A percentile compares a stretch with the other conserved stretches of the same genome.
phyloP scores from a whole-genome alignment of 2,329 filamentous ascomycete genomes.

The Arachnomyces sp. region DNA sequence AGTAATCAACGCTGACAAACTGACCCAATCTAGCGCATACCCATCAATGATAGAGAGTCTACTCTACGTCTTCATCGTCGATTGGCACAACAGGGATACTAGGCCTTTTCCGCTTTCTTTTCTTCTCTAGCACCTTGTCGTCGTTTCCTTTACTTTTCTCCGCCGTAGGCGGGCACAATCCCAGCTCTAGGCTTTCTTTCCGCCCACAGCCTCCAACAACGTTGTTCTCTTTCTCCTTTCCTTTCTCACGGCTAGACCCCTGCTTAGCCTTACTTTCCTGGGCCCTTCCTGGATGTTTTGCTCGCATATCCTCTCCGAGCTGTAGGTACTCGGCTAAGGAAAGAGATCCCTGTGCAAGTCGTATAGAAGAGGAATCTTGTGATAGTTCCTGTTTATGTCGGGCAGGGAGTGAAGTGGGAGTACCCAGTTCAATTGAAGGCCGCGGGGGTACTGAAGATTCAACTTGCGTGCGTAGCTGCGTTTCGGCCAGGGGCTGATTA shows the following conservation, averaged over 20 bases:
- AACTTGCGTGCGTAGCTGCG: too few species aligned
- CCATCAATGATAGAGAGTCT: too few species aligned
- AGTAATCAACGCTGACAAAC: too few species aligned
- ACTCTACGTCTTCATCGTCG: constrained; percentile 18
- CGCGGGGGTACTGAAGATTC: neutral
- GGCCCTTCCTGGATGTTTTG: constrained; percentile 9
- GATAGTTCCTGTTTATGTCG: too few species aligned
- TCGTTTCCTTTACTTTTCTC: constrained; percentile 1
- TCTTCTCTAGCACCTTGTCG: constrained; percentile 1
- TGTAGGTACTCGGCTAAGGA: constrained; percentile 21
- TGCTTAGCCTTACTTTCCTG: constrained; percentile 19
- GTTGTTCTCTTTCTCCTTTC: neutral
- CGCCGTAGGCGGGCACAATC: too few species aligned
- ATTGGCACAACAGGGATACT: constrained; percentile 22
- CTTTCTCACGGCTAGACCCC: constrained; percentile 18
- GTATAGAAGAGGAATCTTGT: constrained; percentile 1
- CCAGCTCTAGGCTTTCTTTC: too few species aligned
- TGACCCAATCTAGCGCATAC: too few species aligned
- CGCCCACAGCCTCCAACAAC: constrained; percentile 2
- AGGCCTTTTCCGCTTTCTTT: constrained; percentile 16
- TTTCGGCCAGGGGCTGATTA: too few species aligned
- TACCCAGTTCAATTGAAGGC: too few species aligned
- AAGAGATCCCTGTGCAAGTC: constrained; percentile 17
- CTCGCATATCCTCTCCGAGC: constrained; percentile 14
- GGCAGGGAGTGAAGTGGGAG: too few species aligned